phyloP scores from a whole-genome alignment of 306 rosid genomes.

The Trifolium pratense region DNA sequence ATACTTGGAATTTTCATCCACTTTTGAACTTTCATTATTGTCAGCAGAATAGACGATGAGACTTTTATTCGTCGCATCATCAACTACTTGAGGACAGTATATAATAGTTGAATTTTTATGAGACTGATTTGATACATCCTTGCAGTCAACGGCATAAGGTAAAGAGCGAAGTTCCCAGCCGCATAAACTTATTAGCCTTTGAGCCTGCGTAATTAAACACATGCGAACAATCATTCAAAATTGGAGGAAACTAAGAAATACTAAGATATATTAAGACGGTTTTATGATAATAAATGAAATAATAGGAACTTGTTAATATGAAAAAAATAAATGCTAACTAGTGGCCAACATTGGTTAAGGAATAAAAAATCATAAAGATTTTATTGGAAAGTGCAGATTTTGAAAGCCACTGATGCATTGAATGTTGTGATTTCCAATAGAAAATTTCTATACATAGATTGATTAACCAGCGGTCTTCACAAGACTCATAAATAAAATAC shows the following conservation, averaged over 20 bases:
- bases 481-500: conserved; percentile 1
- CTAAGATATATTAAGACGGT: conserved; percentile 28
- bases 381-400: background rate
- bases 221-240: conserved; percentile 25
- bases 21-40: conserved; percentile 43
- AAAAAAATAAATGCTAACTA: background rate
- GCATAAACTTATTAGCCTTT: conserved; percentile 75
- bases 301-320: conserved; percentile 7
- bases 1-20: conserved; percentile 47
- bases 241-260: background rate
- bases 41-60: conserved; percentile 44
- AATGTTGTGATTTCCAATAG: conserved; percentile 5
- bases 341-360: background rate
- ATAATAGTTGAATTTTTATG: conserved; percentile 39
- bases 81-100: conserved; percentile 41
- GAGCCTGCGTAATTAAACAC: conserved; percentile 66
- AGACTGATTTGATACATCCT: conserved; percentile 54
- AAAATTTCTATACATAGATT: background rate
- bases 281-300: conserved; percentile 20
- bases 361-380: background rate
- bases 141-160: conserved; percentile 72
- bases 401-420: background rate
- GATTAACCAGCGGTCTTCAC: background rate
- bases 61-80: conserved; percentile 43
- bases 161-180: conserved; percentile 92